phyloP scores from a whole-genome alignment of 768 basidiomycete genomes.

The Paxillus ammoniavirescens region DNA sequence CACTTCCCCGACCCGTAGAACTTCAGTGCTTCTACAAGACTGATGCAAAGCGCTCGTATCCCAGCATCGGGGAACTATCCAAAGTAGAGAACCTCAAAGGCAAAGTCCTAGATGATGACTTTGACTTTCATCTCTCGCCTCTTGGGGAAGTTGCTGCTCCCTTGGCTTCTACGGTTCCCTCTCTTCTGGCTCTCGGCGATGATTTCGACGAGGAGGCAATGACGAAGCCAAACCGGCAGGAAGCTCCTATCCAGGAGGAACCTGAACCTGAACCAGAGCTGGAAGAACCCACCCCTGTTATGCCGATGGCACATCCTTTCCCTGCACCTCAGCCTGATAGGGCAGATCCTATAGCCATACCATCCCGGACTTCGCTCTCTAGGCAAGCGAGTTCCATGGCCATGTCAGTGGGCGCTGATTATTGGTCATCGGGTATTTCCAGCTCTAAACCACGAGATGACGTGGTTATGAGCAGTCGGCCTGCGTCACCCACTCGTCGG shows the following conservation, averaged over 20 bases:
- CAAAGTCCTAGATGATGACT: slow-evolving; percentile 26
- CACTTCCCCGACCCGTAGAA: slow-evolving; percentile 15
- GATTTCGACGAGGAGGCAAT: slow-evolving; percentile 30
- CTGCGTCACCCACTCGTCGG: slow-evolving; percentile 27
- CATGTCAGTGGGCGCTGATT: slow-evolving; percentile 27
- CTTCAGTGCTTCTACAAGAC: slow-evolving; percentile 23
- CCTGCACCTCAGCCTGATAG: slow-evolving; percentile 20
- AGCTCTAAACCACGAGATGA: slow-evolving; percentile 29
- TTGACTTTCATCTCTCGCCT: slow-evolving; percentile 31
- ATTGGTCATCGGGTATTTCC: slow-evolving; percentile 21
- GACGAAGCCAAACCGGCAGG: slow-evolving; percentile 15
- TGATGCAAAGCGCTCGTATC: slow-evolving; percentile 20
- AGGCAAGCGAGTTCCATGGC: slow-evolving; percentile 26
- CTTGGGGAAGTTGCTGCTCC: slow-evolving; percentile 26
- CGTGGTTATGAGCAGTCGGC: slow-evolving; percentile 27
- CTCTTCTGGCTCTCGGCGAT: slow-evolving; percentile 28
- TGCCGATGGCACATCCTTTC: slow-evolving; percentile 18
- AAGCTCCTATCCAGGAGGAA: slow-evolving; percentile 22
- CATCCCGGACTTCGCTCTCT: slow-evolving; percentile 25
- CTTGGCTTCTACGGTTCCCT: slow-evolving; percentile 27
- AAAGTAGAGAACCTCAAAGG: slow-evolving; percentile 18
- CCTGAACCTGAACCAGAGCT: slow-evolving; percentile 24
- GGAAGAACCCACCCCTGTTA: slow-evolving; percentile 15
- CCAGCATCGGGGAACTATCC: slow-evolving; percentile 16
- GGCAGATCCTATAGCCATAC: slow-evolving; percentile 28